phyloP scores from a whole-genome alignment of 768 basidiomycete genomes.

The Podaxis rugospora region DNA sequence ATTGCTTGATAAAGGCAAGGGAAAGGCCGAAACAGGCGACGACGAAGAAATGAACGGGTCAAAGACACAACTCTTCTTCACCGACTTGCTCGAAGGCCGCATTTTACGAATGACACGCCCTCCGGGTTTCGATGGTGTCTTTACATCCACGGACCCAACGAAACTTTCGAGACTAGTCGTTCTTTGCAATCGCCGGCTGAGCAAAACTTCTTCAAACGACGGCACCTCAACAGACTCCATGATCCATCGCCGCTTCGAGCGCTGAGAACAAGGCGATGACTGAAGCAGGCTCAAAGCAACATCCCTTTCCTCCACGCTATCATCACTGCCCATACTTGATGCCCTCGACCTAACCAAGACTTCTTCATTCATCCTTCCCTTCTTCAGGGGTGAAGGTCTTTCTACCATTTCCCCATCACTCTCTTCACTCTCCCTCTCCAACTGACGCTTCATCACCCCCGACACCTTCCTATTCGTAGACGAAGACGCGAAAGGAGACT shows the following conservation, averaged over 20 bases:
- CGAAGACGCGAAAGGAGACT: slow-evolving; percentile 24
- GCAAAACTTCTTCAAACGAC: slow-evolving; percentile 2
- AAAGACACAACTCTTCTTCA: background rate
- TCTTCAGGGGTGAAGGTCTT: slow-evolving; percentile 17
- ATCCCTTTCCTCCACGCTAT: slow-evolving; percentile 29
- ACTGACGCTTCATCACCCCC: slow-evolving; percentile 31
- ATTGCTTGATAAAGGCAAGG: background rate
- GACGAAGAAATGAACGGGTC: slow-evolving; percentile 6
- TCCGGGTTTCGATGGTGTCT: slow-evolving; percentile 5
- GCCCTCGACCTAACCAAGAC: background rate
- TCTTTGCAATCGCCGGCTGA: background rate
- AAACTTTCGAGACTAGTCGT: slow-evolving; percentile 2
- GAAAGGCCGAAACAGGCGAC: background rate
- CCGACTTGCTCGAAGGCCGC: slow-evolving; percentile 4
- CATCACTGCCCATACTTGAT: slow-evolving; percentile 13
- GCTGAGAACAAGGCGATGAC: background rate
- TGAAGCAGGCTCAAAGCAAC: slow-evolving; percentile 13
- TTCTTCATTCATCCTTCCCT: slow-evolving; percentile 12
- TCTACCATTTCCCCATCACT: slow-evolving; percentile 21
- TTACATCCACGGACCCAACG: background rate
- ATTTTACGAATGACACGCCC: slow-evolving; percentile 3
- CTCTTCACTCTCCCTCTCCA: slow-evolving; percentile 29
- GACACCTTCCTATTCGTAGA: background rate
- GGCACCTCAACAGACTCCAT: slow-evolving; percentile 41
- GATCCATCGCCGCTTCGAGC: slow-evolving; percentile 37